Evolutionary conservation across 2,329 filamentous ascomycete species (phyloP).

Genomic region (Microdochium paspali): DNA sequence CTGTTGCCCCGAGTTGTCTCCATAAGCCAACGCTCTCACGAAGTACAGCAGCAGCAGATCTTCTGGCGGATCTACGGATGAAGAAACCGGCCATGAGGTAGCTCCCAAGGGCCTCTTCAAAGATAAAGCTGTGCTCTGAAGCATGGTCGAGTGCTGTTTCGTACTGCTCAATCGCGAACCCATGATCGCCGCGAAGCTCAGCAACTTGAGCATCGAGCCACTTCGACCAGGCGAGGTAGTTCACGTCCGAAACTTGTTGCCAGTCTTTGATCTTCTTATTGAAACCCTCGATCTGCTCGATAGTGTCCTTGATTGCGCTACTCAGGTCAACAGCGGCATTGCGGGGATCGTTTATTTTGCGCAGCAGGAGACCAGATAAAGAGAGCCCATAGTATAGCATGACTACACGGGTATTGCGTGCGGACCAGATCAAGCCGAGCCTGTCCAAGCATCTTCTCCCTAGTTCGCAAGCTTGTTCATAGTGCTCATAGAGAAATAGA

Average conservation of each 20-base stretch:
- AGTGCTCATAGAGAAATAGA: constrained; percentile 54
- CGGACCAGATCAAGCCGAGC: constrained; percentile 45
- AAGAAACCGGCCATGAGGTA: constrained; percentile 68
- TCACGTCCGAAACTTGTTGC: constrained; percentile 55
- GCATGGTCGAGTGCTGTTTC: constrained; percentile 66
- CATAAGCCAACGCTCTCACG: constrained; percentile 60
- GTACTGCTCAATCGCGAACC: constrained; percentile 51
- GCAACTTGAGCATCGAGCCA: constrained; percentile 60
- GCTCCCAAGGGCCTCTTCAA: constrained; percentile 66
- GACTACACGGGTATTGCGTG: constrained; percentile 45
- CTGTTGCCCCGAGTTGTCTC: constrained; percentile 58
- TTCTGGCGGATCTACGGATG: constrained; percentile 51
- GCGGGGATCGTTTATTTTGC: constrained; percentile 37
- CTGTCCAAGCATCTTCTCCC: constrained; percentile 39
- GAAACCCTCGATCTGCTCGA: constrained; percentile 43
- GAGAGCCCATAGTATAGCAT: constrained; percentile 53
- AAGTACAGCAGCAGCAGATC: constrained; percentile 61
- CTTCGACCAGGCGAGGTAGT: constrained; percentile 62
- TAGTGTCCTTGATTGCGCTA: constrained; percentile 33
- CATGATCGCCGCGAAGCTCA: constrained; percentile 50
- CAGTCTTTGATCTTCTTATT: constrained; percentile 55
- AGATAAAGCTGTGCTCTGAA: constrained; percentile 52
- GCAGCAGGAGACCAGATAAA: constrained; percentile 40
- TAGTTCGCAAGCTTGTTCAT: constrained; percentile 47
- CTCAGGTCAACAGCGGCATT: constrained; percentile 30